These are phyloP conservation scores for Piromyces sp. DNA, from an alignment of 192 early-diverging fungal genomes.

Conservation along the genomic window DNA sequence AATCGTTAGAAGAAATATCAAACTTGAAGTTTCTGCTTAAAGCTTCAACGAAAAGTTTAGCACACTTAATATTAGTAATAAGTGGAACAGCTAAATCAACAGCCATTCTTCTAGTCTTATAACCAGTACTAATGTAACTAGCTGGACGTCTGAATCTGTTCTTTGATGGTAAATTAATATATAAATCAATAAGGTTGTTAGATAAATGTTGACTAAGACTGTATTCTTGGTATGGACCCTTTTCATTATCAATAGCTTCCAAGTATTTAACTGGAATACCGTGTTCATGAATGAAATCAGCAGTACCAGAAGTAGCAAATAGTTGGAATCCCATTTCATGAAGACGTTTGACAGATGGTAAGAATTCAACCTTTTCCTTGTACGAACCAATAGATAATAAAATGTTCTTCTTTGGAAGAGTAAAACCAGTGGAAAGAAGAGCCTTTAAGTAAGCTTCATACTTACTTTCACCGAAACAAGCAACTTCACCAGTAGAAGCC, in stretches of 20 bases:
- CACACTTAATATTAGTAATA: conserved; percentile 98
- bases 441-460: conserved; percentile 97
- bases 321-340: conserved; percentile 73
- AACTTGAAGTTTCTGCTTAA: conserved; percentile 53
- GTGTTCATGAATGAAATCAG: conserved; percentile 93
- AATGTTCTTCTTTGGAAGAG: conserved; percentile 86
- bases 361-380: conserved; percentile 95
- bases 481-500: conserved; percentile 98
- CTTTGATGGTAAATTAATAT: conserved; percentile 96
- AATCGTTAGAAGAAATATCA: conserved; percentile 74
- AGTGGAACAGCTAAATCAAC: conserved; percentile 91
- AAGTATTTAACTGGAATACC: conserved; percentile 79
- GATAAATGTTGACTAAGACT: conserved; percentile 83
- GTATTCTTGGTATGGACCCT: conserved; percentile 52
- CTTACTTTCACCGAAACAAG: conserved; percentile 92
- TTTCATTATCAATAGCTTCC: conserved; percentile 44
- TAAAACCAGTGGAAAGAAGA: conserved; percentile 79
- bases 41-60: conserved; percentile 94
- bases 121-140: conserved; percentile 84
- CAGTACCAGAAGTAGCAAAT: conserved; percentile 91
- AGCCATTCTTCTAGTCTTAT: conserved; percentile 89
- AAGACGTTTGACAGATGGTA: conserved; percentile 71
- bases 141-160: conserved; percentile 92
- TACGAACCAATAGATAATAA: conserved; percentile 90
- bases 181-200: conserved; percentile 92